Conservation (phyloP, 1,139 yeast genomes). For the Blastobotrys arbuscula region DNA sequence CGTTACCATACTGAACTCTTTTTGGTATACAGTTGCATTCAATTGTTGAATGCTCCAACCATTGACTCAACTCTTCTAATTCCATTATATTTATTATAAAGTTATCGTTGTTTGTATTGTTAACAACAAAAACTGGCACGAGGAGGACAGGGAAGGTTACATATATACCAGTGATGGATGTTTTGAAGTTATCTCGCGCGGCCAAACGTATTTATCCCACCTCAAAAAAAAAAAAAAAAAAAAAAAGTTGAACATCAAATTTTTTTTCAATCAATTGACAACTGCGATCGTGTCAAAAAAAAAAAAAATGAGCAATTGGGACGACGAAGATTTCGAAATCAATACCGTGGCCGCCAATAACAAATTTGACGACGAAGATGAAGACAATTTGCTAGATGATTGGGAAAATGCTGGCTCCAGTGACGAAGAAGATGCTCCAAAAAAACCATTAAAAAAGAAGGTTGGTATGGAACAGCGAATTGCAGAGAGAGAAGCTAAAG, state of each 20-base stretch:
- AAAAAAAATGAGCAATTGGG: slow-evolving; percentile 19
- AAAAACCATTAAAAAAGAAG: slow-evolving; percentile 35
- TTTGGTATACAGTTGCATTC: slow-evolving; percentile 12
- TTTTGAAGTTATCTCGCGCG: neutral
- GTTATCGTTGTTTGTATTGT: neutral
- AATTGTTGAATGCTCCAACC: slow-evolving; percentile 13
- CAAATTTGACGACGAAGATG: slow-evolving; percentile 84
- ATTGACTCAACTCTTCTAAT: slow-evolving; percentile 6
- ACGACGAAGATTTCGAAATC: slow-evolving; percentile 78
- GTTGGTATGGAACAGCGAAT: slow-evolving; percentile 33
- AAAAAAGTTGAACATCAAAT: neutral
- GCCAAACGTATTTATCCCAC: neutral
- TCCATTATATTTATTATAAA: slow-evolving; percentile 1
- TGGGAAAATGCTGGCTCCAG: slow-evolving; percentile 61
- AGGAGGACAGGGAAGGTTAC: too few relatives aligned
- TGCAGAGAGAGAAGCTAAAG: slow-evolving; percentile 36
- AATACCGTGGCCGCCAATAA: slow-evolving; percentile 65
- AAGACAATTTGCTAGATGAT: slow-evolving; percentile 68
- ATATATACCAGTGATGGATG: neutral
- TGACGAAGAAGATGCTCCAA: slow-evolving; percentile 36
- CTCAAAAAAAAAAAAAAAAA: neutral
- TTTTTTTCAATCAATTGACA: neutral
- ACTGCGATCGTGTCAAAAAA: too few relatives aligned
- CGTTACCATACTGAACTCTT: slow-evolving; percentile 17
- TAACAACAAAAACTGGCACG: neutral